A percentile compares a stretch with the other conserved stretches of the same genome.
Evolutionary conservation across 179 eudicot species (phyloP).

Genomic region (Actinidia chinensis): DNA sequence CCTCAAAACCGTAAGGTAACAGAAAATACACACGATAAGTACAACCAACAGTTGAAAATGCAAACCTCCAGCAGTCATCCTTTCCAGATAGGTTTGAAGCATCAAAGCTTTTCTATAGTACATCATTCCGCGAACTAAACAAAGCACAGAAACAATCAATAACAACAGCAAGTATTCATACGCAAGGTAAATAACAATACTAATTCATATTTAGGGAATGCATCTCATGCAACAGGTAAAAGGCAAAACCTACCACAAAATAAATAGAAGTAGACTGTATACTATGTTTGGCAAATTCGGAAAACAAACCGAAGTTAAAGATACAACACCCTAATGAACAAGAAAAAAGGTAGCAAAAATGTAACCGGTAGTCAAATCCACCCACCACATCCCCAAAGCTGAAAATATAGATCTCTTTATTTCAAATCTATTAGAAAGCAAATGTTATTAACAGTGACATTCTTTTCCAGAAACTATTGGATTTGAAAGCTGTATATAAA

Average conservation of each 20-base stretch:
- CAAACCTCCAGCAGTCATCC: constrained; percentile 70
- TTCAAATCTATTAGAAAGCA: not conserved
- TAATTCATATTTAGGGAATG: not conserved
- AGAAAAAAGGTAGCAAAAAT: not conserved
- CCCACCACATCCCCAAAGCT: not conserved
- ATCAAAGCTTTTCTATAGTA: constrained; percentile 95
- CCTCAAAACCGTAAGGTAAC: constrained; percentile 14
- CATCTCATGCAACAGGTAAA: not conserved
- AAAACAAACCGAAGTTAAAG: not conserved
- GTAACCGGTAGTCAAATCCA: not conserved
- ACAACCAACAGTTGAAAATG: not conserved
- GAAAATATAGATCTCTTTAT: not conserved
- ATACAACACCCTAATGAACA: not conserved
- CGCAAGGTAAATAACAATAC: not conserved
- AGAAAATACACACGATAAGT: not conserved
- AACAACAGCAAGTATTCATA: not conserved
- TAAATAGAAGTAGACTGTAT: not conserved
- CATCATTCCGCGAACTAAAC: constrained; percentile 99
- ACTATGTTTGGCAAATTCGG: not conserved
- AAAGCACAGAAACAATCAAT: constrained; percentile 11
- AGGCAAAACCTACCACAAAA: not conserved
- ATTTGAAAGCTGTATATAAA: not conserved
- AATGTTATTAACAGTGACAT: not conserved
- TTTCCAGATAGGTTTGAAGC: constrained; percentile 92
- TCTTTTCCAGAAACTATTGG: not conserved